Base-by-base conservation (phyloP, 169 alveolate genomes). In the Cryptosporidium baileyi region DNA sequence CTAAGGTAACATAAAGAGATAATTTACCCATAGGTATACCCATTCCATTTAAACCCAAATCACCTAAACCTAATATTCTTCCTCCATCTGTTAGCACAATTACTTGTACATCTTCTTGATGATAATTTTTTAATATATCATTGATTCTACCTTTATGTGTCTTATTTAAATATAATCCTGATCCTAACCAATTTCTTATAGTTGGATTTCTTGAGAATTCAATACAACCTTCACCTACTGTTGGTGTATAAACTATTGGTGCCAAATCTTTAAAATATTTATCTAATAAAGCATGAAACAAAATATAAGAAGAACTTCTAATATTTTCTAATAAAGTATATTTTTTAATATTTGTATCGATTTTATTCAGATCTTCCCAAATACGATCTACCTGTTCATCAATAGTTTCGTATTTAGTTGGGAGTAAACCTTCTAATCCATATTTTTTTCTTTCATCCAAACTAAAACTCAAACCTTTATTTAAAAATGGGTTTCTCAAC, bases 41-140 rank as follows among this genome's bases (percentile, higher is more conserved):
- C 92, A 92, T 92, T 40, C 95, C 95, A 88, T 89, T 82, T 13
- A 81, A 52, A 9, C 94, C 95, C 51, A 90, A 59, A 59, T 92
- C 95, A 17, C 95, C 95, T 52, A 90, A 45, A 9, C 95, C 95
- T n/a, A 90, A 43, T 32, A 92, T 90, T 28, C 95, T 89, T 17
- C 91, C 82, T 6, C 95, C 95, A 54, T 92, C 95, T 2, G 95
- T 89, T 45, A 92, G 67, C 59, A 92, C 95, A 60, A 92, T 89
- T 38, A 90, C 63, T 49, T 90, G 91, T 30, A 89, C 82, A 28
- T 82, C 91, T 24, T 82, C 81, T 8, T 22, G 47, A 3, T 34
- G 45, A 8, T 28, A 80, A 3, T 54, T 32, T 40, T 74, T 19
- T 13, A 74, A 43, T 26, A 54, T 54, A 32, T 74, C 85, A 36